phyloP scores from a whole-genome alignment of 768 basidiomycete species.

The Hypholoma sublateritium region DNA sequence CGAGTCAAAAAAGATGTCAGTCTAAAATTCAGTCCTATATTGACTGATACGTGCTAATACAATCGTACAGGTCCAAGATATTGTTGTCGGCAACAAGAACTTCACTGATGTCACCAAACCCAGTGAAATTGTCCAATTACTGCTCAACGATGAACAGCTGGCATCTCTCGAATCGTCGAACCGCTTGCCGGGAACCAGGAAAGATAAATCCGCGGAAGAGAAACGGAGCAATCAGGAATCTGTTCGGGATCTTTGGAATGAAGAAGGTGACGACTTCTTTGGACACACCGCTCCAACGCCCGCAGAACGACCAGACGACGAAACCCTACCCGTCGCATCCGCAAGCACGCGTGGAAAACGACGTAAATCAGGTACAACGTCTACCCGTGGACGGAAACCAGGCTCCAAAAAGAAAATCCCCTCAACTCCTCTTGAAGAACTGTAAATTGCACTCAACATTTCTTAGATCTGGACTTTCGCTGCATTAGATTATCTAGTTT shows the following conservation, averaged over 20 bases:
- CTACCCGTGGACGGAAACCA: constrained; percentile 39
- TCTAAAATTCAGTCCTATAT: constrained; percentile 4
- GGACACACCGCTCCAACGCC: constrained; percentile 47
- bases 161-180: constrained; percentile 61
- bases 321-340: constrained; percentile 30
- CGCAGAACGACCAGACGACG: constrained; percentile 37
- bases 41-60: constrained; percentile 6
- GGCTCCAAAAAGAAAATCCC: constrained; percentile 36
- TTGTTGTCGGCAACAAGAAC: constrained; percentile 96
- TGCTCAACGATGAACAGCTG: constrained; percentile 93
- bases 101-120: constrained; percentile 92
- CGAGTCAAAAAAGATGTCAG: constrained; percentile 95
- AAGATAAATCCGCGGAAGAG: constrained; percentile 23
- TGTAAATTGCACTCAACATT: background rate
- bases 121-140: constrained; percentile 93
- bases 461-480: constrained; percentile 1
- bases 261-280: constrained; percentile 87
- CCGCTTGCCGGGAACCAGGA: constrained; percentile 30
- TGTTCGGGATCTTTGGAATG: constrained; percentile 76
- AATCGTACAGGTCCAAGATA: constrained; percentile 87
- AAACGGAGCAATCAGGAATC: constrained; percentile 31
- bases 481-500: constrained; percentile 12
- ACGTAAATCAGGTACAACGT: constrained; percentile 35
- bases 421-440: constrained; percentile 11
- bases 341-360: constrained; percentile 40